phyloP scores from a whole-genome alignment of 805 yeast genomes.

The Suhomyces sp. region DNA sequence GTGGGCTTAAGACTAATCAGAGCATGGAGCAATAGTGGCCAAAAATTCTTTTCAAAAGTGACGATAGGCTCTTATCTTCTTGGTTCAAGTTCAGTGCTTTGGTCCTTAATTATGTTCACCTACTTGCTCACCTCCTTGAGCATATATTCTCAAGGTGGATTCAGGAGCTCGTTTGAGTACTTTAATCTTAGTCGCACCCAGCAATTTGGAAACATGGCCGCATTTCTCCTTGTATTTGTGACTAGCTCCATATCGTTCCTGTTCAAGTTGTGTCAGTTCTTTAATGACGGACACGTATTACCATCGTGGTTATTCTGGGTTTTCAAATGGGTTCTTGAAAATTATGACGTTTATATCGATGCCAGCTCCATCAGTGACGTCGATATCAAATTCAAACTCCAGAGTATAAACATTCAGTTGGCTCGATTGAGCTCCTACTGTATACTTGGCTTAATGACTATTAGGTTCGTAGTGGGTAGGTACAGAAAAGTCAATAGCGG shows the following conservation, averaged over 20 bases:
- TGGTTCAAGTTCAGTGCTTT: conserved; percentile 30
- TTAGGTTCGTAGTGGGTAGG: conserved; percentile 28
- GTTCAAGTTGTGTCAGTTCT: conserved; percentile 55
- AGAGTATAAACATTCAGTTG: conserved; percentile 20
- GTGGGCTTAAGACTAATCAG: conserved; percentile 56
- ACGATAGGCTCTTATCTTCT: conserved; percentile 44
- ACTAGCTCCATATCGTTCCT: conserved; percentile 44
- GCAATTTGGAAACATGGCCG: conserved; percentile 26
- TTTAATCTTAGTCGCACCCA: conserved; percentile 4
- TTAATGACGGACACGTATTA: conserved; percentile 51
- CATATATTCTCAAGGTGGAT: conserved; percentile 24
- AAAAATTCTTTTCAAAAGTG: conserved; percentile 53
- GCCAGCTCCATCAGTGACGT: conserved; percentile 7
- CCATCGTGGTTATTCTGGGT: conserved; percentile 38
- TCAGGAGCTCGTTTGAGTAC: conserved; percentile 18
- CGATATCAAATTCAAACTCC: conserved; percentile 16
- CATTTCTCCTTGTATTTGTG: conserved; percentile 47
- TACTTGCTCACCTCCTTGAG: conserved; percentile 22
- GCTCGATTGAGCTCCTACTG: conserved; percentile 25
- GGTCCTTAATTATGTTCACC: conserved; percentile 48
- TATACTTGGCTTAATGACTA: conserved; percentile 24
- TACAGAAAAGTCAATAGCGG: conserved; percentile 23
- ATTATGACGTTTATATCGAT: conserved; percentile 24
- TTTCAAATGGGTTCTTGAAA: conserved; percentile 27
- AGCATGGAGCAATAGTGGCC: conserved; percentile 90